Base-by-base conservation (phyloP, 805 yeast genomes). In the Candida coquimbonensis region DNA sequence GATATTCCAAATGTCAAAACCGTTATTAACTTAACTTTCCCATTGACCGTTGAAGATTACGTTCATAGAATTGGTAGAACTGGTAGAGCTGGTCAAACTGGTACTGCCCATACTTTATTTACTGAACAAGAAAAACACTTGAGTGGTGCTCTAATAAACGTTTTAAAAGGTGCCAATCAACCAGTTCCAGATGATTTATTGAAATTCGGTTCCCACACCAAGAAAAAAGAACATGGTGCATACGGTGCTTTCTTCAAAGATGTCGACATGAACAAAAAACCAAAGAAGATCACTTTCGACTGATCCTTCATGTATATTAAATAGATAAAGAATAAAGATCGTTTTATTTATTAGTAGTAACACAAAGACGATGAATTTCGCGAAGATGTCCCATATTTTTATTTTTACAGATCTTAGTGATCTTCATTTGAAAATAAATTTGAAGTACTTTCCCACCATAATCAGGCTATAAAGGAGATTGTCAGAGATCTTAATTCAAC, bases 31-130 rank as follows among this genome's bases (percentile, higher is more conserved):
- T 74, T 91, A 64, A 90, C 97, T 7, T 91, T 91, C 81, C 99
- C 99, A 40, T 75, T 90, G 57, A 90, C 97, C 1, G 93, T 87
- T 11, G 98, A 91, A 67, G 97, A 91, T 68, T 91, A 91, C 61
- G 97, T 91, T 34, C 98, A 91, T 65, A 80, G 98, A 69, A 91
- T 91, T 55, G 98, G 98, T 51, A 85, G 98, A 74, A 91, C 98
- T 9, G 98, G 97, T 50, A 82, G 98, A 70, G 99, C 98, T 14
- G 98, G 98, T 36, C 87, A 84, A 66, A 75, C 89, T 1, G 99
- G 99, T 61, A 79, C 81, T 52, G 96, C 99, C 14, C 95, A 90
- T 63, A 91, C 99, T 2, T 73, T 93, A 39, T 93, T 93, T 72
- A 93, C 99, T 8, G 97, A 90, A 53, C 93, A 89, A 60, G 98